These are phyloP conservation scores for Magnusiomyces tetraspermus DNA, from an alignment of 1,139 yeast genomes.

Conservation along the genomic window DNA sequence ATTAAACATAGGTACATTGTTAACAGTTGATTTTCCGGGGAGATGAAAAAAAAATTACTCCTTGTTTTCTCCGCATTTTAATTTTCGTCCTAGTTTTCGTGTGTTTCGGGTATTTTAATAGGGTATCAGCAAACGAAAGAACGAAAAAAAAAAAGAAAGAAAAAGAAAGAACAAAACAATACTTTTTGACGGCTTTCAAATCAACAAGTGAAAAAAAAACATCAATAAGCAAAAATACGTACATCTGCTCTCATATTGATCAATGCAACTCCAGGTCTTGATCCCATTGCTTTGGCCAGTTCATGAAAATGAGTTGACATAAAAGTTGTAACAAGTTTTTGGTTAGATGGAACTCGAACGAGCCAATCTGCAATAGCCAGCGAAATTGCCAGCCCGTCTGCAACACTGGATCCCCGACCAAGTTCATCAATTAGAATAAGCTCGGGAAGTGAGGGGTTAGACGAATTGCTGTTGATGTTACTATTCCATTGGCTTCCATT, in stretches of 20 bases:
- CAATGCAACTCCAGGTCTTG: constrained; percentile 11
- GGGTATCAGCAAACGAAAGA: not conserved
- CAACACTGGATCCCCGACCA: constrained; percentile 36
- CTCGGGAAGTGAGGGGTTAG: constrained; percentile 20
- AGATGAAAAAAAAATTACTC: no score
- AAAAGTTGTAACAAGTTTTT: constrained; percentile 6
- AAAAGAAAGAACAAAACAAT: not conserved
- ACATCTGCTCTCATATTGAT: constrained; percentile 12
- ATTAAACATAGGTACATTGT: no score
- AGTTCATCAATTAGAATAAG: constrained; percentile 43
- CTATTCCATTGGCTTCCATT: not conserved
- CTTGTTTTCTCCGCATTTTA: no score
- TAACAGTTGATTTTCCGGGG: no score
- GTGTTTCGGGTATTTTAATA: no score
- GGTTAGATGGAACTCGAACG: not conserved
- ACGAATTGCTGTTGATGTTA: not conserved
- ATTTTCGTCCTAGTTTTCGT: no score
- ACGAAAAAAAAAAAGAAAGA: not conserved
- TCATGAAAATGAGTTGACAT: constrained; percentile 15
- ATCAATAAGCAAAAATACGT: not conserved
- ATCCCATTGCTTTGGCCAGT: constrained; percentile 10
- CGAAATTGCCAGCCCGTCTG: constrained; percentile 12
- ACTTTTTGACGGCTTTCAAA: no score
- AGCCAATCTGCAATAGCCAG: constrained; percentile 11
- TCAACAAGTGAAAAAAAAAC: not conserved